Conservation (phyloP, 1,139 yeast species). For the Suhomyces kunorum region DNA sequence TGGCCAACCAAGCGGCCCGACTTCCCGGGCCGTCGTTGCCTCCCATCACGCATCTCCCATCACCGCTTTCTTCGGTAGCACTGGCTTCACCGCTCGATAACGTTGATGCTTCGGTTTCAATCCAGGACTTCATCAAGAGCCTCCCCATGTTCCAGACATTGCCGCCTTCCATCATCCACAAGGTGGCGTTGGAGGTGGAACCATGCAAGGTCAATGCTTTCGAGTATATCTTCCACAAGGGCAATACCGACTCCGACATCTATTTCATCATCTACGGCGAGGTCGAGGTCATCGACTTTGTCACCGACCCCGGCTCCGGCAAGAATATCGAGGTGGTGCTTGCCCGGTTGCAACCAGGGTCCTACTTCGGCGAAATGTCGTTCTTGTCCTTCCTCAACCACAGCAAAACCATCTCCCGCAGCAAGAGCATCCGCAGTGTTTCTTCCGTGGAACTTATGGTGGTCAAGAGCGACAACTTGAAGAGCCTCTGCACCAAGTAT, state of each 20-base stretch:
- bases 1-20: slow-evolving; percentile 18
- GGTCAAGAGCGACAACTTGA: slow-evolving; percentile 54
- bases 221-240: slow-evolving; percentile 60
- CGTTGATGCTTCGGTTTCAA: slow-evolving; percentile 55
- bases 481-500: slow-evolving; percentile 53
- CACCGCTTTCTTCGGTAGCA: slow-evolving; percentile 13
- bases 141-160: slow-evolving; percentile 59
- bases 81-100: slow-evolving; percentile 20
- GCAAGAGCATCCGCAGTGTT: slow-evolving; percentile 65
- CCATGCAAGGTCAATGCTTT: slow-evolving; percentile 54
- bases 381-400: slow-evolving; percentile 54
- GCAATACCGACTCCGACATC: slow-evolving; percentile 61
- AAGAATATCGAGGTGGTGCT: slow-evolving; percentile 38
- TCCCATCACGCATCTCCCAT: slow-evolving; percentile 14
- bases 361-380: slow-evolving; percentile 78
- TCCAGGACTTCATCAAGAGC: slow-evolving; percentile 57
- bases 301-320: slow-evolving; percentile 17
- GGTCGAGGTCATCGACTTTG: slow-evolving; percentile 63
- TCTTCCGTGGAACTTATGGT: slow-evolving; percentile 61
- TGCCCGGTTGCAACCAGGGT: slow-evolving; percentile 62
- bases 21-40: slow-evolving; percentile 23
- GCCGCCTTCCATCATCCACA: slow-evolving; percentile 60
- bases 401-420: slow-evolving; percentile 35
- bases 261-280: slow-evolving; percentile 68
- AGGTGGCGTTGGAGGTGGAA: slow-evolving; percentile 63